A percentile compares a stretch with the other conserved stretches of the same genome.
These are phyloP conservation scores for Stachybotrys echinatus DNA, from an alignment of 2,329 filamentous ascomycete genomes.

Conservation along the genomic window DNA sequence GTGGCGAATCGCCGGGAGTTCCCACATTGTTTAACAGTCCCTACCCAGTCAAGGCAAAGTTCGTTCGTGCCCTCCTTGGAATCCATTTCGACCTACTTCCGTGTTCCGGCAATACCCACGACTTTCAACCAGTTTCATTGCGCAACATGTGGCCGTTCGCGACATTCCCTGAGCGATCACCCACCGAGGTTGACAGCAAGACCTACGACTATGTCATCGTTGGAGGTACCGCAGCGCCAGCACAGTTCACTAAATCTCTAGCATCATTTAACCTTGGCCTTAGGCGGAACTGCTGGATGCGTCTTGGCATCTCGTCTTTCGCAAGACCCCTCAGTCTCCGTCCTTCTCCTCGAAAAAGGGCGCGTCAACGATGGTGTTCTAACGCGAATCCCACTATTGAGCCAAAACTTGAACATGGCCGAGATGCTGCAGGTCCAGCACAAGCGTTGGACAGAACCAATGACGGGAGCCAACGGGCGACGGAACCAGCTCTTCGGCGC, in stretches of 20 bases:
- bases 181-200: conserved; percentile 13
- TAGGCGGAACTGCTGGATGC: conserved; percentile 41
- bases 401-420: background rate
- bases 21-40: too few species aligned
- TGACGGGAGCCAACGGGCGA: conserved; percentile 7
- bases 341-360: conserved; percentile 32
- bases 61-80: too few species aligned
- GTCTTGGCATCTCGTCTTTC: conserved; percentile 38
- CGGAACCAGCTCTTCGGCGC: background rate
- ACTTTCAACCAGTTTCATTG: too few species aligned
- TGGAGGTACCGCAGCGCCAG: conserved; percentile 19
- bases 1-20: too few species aligned
- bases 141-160: background rate
- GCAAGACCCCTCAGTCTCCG: conserved; percentile 26
- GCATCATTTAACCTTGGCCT: background rate
- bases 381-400: conserved; percentile 22
- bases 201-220: conserved; percentile 41
- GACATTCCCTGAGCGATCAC: background rate
- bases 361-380: conserved; percentile 18
- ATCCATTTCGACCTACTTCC: too few species aligned
- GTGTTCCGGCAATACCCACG: too few species aligned
- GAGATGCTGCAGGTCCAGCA: background rate
- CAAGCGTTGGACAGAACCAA: background rate
- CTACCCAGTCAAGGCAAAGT: too few species aligned
- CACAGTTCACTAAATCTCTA: background rate